Evolutionary conservation across 2,329 filamentous ascomycete species (phyloP).

Genomic region (Seiridium cupressi): DNA sequence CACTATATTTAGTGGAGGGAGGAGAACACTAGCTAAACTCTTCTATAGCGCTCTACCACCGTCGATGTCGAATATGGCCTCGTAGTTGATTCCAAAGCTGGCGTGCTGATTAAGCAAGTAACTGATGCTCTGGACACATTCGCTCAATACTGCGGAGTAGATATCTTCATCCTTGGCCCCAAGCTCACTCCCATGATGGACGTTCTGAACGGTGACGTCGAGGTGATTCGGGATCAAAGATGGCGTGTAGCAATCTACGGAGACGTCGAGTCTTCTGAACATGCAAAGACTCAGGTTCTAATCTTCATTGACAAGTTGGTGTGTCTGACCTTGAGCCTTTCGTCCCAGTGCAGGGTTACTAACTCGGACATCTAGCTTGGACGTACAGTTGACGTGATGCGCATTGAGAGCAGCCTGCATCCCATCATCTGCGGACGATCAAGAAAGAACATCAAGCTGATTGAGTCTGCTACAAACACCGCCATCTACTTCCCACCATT

Average conservation of each 20-base stretch:
- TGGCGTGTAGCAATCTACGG: constrained; percentile 94
- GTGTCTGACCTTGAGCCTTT: constrained; percentile 29
- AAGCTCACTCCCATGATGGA: constrained; percentile 79
- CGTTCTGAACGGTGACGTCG: constrained; percentile 71
- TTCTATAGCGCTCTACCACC: constrained; percentile 76
- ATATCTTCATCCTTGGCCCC: constrained; percentile 92
- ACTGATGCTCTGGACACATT: constrained; percentile 84
- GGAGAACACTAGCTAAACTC: constrained; percentile 13
- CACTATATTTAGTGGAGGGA: background rate
- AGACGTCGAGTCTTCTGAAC: constrained; percentile 91
- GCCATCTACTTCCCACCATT: constrained; percentile 98
- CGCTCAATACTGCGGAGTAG: constrained; percentile 85
- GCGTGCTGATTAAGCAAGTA: constrained; percentile 71
- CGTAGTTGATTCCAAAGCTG: constrained; percentile 70
- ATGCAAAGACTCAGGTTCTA: constrained; percentile 92
- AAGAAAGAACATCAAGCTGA: constrained; percentile 95
- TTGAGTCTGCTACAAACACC: constrained; percentile 92
- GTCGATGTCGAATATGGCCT: constrained; percentile 92
- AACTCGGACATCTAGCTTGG: constrained; percentile 20
- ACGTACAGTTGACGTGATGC: constrained; percentile 27
- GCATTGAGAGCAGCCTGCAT: constrained; percentile 61
- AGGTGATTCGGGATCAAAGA: constrained; percentile 84
- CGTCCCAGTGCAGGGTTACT: constrained; percentile 13
- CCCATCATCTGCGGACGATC: constrained; percentile 90
- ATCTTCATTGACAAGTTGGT: constrained; percentile 97